Base-by-base conservation (phyloP, 129 eudicot species). In the Flaveria ramosissima region DNA sequence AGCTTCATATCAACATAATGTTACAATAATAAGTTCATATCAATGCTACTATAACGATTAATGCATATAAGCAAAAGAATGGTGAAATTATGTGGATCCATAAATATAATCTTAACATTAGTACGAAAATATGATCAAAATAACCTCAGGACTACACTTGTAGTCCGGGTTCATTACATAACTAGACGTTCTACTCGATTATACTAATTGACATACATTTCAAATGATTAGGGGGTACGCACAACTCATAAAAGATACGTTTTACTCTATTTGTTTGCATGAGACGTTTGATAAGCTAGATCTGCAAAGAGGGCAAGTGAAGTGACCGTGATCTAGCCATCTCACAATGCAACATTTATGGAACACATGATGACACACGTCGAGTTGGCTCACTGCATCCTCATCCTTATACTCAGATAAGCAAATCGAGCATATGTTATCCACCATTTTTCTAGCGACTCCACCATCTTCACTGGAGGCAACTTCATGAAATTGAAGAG, bases 291-390 rank as follows among this genome's bases (percentile, higher is more conserved):
- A 62, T 61, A 89, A 60, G 7, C 56, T 83, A 26, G 88, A 80
- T 73, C 96, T 71, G 21, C 96, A 89, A 57, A 89, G 83, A 4
- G 96, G 96, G 70, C 96, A 89, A 3, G 92, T 89, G 84, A 89
- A 87, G 39, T 83, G 89, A 45, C 79, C 78, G 30, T 79, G 82
- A 23, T 56, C 80, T 27, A 87, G 36, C 92, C 96, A 89, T 60
- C 68, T 65, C 66, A 83, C 84, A 21, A 86, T 76, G 78, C 95
- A 89, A 9, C 59, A 78, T 57, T 66, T 62, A 67, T 89, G 95
- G 57, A 86, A 89, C 7, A 89, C 83, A 67, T 89, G 96, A 20
- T 68, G 59, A 73, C 96, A 89, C 46, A 59, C 70, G 6, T 78
- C 71, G 45, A 89, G 79, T 68, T 81, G 85, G 71, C 84, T 86